Evolutionary conservation across 192 early-diverging fungal genomes (phyloP).

Genomic region (Phlyctochytrium arcticum): DNA sequence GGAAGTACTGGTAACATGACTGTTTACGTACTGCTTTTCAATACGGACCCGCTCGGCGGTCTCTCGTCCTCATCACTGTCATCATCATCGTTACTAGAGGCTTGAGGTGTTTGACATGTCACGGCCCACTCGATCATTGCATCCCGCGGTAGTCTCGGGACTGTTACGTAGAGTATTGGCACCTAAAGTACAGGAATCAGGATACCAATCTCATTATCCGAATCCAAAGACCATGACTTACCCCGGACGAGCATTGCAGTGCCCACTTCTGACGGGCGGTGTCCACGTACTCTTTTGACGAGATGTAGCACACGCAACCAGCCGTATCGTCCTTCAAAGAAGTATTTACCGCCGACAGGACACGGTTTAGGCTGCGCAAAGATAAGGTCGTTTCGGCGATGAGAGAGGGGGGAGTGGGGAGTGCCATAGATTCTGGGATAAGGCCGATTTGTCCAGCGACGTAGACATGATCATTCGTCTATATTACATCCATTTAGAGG

Average conservation of each 20-base stretch:
- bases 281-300: constrained; percentile 20
- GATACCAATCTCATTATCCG: not conserved
- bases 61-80: too few relatives aligned
- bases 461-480: constrained; percentile 58
- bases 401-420: constrained; percentile 43
- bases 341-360: constrained; percentile 36
- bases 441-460: constrained; percentile 80
- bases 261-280: constrained; percentile 35
- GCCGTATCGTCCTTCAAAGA: constrained; percentile 25
- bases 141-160: constrained; percentile 58
- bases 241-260: not conserved
- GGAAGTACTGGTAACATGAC: too few relatives aligned
- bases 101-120: too few relatives aligned
- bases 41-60: too few relatives aligned
- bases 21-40: too few relatives aligned
- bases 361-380: constrained; percentile 49
- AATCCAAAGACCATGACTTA: not conserved
- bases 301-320: constrained; percentile 61
- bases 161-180: constrained; percentile 51
- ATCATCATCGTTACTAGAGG: too few relatives aligned
- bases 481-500: too few relatives aligned
- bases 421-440: constrained; percentile 55
- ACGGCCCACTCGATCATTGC: constrained; percentile 68
- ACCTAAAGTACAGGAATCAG: constrained; percentile 12
- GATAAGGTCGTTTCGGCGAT: constrained; percentile 48